Percentiles rank a stretch among this genome's conserved stretches.
phyloP scores from a whole-genome alignment of 78 protist species.

The Dictyostelium brefeldianum region DNA sequence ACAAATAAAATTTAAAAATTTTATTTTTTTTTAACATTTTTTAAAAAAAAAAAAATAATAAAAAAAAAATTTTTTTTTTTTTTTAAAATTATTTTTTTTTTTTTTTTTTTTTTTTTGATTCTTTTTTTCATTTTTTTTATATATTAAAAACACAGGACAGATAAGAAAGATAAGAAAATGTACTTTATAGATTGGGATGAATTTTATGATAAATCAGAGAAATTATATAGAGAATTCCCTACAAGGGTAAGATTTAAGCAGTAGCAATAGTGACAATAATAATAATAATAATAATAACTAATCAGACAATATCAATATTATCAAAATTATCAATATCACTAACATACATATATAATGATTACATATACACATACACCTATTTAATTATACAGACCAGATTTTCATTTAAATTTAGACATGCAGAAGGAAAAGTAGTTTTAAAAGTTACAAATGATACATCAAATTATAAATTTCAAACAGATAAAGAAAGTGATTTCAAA shows the following conservation, averaged over 20 bases:
- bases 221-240: constrained; percentile 53
- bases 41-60: neutral
- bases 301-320: neutral
- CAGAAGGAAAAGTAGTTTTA: constrained; percentile 43
- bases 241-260: constrained; percentile 4
- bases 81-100: neutral
- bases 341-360: neutral
- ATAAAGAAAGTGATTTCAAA: constrained; percentile 62
- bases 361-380: neutral
- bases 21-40: neutral
- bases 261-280: neutral
- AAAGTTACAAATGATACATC: constrained; percentile 63
- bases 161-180: neutral
- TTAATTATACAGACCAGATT: constrained; percentile 34
- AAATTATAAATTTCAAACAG: constrained; percentile 32
- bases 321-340: neutral
- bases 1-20: no score
- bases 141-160: neutral
- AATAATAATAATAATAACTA: neutral
- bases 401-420: constrained; percentile 65
- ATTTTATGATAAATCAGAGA: constrained; percentile 58
- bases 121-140: neutral
- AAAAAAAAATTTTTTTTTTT: neutral
- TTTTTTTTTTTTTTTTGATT: neutral
- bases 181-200: constrained; percentile 53